Base-by-base conservation (phyloP, 2,329 filamentous ascomycete genomes). In the Colletotrichum acutatum region DNA sequence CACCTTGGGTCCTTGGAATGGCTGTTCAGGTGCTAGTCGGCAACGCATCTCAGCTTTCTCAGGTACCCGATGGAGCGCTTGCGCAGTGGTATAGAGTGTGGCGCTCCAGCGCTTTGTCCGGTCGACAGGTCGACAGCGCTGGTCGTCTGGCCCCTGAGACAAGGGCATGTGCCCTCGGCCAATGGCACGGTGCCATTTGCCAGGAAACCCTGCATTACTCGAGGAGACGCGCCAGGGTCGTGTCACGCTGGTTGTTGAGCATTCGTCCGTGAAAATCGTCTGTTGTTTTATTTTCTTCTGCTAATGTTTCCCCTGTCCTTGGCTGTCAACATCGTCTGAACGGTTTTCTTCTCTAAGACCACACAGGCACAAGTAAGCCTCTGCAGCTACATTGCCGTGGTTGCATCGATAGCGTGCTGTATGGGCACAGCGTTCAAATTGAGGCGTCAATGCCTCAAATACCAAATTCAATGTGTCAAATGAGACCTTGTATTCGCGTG, bases 291-390 rank as follows among this genome's bases (percentile, higher is more conserved):
- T 26, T n/a, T 4, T 16, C 16, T 19, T 12, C 9, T 28, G 49
- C 22, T 26, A 1, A 19, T 28, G 22, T 42, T 46, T 54, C 14
- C n/a, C 2, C 28, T 32, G 11, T 60, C 34, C 24, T 56, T 64
- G 46, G 28, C 70, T 72, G 70, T 70, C 70, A 72, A 49, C 54
- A 56, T 70, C 46, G 46, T 70, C 60, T 56, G 26, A 72, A 34
- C 42, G 19, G 8, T 16, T 65, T 11, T 66, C 24, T 9, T 30
- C n/a, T 28, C 57, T 16, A 3, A 5, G 14, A 19, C 37, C 28
- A 26, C 46, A 9, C 26, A 26, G 22, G 26, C 53, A 14, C 42
- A 49, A 5, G 24, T 22, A 16, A 32, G n/a, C 26, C 12, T 16
- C 19, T 63, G 46, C 46, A 54, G 37, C 42, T 22, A 32, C 26